phyloP scores from a whole-genome alignment of 1,139 yeast genomes.

The Hyphopichia fennica region DNA sequence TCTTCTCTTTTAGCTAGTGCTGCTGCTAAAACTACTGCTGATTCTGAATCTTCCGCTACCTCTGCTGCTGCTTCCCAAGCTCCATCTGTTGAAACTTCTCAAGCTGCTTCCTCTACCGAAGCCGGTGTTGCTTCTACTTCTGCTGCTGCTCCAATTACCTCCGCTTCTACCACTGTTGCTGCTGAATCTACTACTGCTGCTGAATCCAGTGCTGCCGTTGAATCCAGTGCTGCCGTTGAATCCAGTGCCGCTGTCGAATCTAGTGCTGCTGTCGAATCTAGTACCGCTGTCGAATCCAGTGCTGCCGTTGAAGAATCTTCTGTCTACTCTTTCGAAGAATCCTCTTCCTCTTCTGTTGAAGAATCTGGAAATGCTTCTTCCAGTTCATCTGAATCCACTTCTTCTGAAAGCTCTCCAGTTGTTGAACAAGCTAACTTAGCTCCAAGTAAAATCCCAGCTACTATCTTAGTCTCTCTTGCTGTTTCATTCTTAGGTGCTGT shows the following conservation, averaged over 20 bases:
- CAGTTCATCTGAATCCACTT: conserved; percentile 2
- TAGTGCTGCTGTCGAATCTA: conserved; percentile 1
- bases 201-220: conserved; percentile 3
- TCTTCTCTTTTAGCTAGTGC: conserved; percentile 5
- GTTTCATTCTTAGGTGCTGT: conserved; percentile 1
- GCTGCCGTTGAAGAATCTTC: not conserved
- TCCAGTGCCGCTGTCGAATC: not conserved
- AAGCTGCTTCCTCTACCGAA: not conserved
- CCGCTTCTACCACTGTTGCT: conserved; percentile 2
- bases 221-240: conserved; percentile 2
- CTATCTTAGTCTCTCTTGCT: conserved; percentile 1
- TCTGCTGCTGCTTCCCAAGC: not conserved
- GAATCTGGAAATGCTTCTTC: conserved; percentile 3
- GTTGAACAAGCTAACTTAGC: conserved; percentile 6
- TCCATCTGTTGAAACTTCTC: not conserved
- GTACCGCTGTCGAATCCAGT: not conserved
- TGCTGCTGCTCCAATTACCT: conserved; percentile 1
- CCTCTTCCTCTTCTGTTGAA: not conserved
- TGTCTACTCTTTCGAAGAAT: not conserved
- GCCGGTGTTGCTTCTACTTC: not conserved
- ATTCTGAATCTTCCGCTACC: not conserved
- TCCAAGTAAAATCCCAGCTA: conserved; percentile 3
- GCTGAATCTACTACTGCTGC: conserved; percentile 3
- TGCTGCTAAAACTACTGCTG: conserved; percentile 3
- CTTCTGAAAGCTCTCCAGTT: conserved; percentile 1